Conservation (phyloP, 2,329 filamentous ascomycete genomes). For the Exophiala alcalophila region DNA sequence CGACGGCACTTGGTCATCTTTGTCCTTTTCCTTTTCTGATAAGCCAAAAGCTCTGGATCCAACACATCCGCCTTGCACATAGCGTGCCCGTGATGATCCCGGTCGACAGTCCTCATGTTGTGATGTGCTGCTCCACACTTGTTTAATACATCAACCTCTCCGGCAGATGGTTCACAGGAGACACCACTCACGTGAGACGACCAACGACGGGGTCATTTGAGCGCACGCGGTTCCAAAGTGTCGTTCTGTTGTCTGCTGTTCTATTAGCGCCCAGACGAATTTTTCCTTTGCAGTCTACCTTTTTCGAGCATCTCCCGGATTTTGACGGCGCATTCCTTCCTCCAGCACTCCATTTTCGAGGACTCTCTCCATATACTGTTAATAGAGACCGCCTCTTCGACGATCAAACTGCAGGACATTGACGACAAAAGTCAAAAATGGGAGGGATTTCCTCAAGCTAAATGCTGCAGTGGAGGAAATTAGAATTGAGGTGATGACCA, state of each 20-base stretch:
- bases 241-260: slow-evolving; percentile 28
- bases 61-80: slow-evolving; percentile 7
- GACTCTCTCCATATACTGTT: slow-evolving; percentile 14
- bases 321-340: slow-evolving; percentile 8
- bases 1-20: slow-evolving; percentile 38
- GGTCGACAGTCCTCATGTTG: slow-evolving; percentile 3
- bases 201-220: slow-evolving; percentile 10
- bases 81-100: slow-evolving; percentile 6
- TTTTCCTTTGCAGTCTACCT: slow-evolving; percentile 7
- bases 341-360: slow-evolving; percentile 13
- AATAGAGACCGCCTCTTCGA: slow-evolving; percentile 18
- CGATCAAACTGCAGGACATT: slow-evolving; percentile 1
- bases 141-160: slow-evolving; percentile 12
- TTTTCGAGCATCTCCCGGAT: slow-evolving; percentile 13
- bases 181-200: slow-evolving; percentile 4
- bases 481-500: slow-evolving; percentile 14
- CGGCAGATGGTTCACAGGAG: slow-evolving; percentile 12
- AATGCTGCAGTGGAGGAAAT: too few species aligned
- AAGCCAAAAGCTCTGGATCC: slow-evolving; percentile 8
- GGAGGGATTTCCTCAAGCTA: too few species aligned
- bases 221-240: slow-evolving; percentile 10
- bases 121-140: slow-evolving; percentile 8
- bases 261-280: slow-evolving; percentile 27
- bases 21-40: slow-evolving; percentile 5
- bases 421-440: slow-evolving; percentile 1